Conservation (phyloP, 2,329 filamentous ascomycete genomes). For the Colletotrichum euphorbiae region DNA sequence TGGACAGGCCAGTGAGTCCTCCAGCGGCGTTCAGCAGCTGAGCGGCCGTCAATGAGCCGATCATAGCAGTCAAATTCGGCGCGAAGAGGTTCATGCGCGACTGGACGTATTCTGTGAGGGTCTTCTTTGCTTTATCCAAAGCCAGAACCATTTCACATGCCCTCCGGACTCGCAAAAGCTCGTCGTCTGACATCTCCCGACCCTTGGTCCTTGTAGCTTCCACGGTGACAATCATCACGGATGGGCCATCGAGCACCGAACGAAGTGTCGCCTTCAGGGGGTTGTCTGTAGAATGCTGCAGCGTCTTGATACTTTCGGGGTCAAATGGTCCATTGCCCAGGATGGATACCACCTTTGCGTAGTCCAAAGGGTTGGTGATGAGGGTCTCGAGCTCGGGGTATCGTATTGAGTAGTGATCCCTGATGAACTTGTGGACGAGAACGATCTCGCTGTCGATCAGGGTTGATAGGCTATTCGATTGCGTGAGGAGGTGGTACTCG, state of each 20-base stretch:
- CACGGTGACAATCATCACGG: conserved; percentile 94
- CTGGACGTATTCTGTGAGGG: conserved; percentile 92
- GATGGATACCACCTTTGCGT: conserved; percentile 94
- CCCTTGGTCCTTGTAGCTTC: conserved; percentile 93
- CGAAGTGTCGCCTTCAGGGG: conserved; percentile 80
- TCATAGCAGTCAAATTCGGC: conserved; percentile 89
- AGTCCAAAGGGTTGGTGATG: conserved; percentile 92
- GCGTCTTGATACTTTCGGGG: conserved; percentile 79
- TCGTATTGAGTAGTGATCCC: conserved; percentile 93
- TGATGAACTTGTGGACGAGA: conserved; percentile 94
- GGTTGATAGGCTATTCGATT: conserved; percentile 90
- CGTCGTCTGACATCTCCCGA: conserved; percentile 77
- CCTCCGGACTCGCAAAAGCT: conserved; percentile 78
- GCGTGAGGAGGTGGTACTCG: conserved; percentile 88
- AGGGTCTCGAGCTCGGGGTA: conserved; percentile 94
- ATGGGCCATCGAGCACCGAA: conserved; percentile 86
- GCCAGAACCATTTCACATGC: conserved; percentile 91
- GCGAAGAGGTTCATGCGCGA: conserved; percentile 97
- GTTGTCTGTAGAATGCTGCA: conserved; percentile 83
- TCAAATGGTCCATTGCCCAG: conserved; percentile 93
- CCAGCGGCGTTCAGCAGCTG: conserved; percentile 97
- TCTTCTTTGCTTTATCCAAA: conserved; percentile 87
- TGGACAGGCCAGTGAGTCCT: conserved; percentile 87
- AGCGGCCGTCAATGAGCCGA: conserved; percentile 92
- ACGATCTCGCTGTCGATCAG: conserved; percentile 94